phyloP scores from a whole-genome alignment of 1,284 basidiomycete genomes.

The Wallemia hederae region DNA sequence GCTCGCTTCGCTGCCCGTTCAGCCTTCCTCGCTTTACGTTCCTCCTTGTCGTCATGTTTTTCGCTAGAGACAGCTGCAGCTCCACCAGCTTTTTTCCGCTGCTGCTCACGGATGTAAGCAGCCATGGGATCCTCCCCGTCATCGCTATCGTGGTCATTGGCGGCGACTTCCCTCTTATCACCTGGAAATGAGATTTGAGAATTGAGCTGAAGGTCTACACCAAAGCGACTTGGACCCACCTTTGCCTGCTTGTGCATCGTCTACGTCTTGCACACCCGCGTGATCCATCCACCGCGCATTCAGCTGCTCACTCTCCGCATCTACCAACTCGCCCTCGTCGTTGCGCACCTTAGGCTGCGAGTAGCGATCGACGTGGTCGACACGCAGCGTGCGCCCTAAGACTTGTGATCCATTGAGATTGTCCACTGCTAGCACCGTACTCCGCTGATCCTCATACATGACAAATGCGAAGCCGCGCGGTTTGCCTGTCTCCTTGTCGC shows the following conservation, averaged over 20 bases:
- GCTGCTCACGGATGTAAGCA: conserved; percentile 29
- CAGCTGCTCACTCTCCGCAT: conserved; percentile 49
- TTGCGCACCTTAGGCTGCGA: conserved; percentile 54
- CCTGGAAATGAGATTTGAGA: conserved; percentile 22
- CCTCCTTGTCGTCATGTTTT: conserved; percentile 10
- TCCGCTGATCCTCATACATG: conserved; percentile 96
- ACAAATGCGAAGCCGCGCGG: conserved; percentile 76
- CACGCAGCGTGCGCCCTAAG: conserved; percentile 52
- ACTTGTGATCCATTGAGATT: conserved; percentile 88
- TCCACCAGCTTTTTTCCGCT: conserved; percentile 5
- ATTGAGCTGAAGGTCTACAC: conserved; percentile 6
- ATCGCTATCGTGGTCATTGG: conserved; percentile 34
- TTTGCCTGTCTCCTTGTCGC: conserved; percentile 68
- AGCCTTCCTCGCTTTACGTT: conserved; percentile 6
- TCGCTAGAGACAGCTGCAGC: conserved; percentile 6
- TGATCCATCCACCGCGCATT: conserved; percentile 25
- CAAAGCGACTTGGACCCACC: conserved; percentile 7
- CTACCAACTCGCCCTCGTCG: conserved; percentile 65
- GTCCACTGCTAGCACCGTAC: conserved; percentile 85
- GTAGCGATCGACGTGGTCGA: conserved; percentile 85
- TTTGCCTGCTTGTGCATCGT: no score
- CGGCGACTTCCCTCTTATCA: conserved; percentile 30
- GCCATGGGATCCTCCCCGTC: conserved; percentile 96
- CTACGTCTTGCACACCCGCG: conserved; percentile 1
- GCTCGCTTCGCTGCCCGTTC: conserved; percentile 6